Evolutionary conservation across 1,284 basidiomycete genomes (phyloP).

Genomic region (Tremellales sp.): DNA sequence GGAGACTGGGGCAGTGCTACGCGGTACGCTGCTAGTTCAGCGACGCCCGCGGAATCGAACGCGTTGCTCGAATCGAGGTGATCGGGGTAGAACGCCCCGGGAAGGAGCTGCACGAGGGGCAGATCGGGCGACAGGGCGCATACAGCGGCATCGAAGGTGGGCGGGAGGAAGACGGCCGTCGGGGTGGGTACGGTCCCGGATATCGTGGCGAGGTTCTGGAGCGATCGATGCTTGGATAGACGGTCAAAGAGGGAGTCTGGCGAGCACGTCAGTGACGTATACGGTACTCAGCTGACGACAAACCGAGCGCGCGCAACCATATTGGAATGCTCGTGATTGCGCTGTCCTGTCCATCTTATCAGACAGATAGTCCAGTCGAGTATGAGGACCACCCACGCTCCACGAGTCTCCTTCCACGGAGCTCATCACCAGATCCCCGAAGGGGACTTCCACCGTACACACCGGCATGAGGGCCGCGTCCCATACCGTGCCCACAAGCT

Average conservation of each 20-base stretch:
- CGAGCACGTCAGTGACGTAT: background rate
- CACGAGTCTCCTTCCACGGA: background rate
- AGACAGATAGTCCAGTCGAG: background rate
- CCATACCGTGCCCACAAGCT: background rate
- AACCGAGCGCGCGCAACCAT: background rate
- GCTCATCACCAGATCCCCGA: background rate
- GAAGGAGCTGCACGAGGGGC: constrained; percentile 1
- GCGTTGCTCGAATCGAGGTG: background rate
- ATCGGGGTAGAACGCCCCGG: background rate
- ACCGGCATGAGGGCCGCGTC: background rate
- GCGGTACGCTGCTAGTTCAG: background rate
- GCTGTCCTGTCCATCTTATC: background rate
- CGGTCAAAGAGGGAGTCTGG: background rate
- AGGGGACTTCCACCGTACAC: background rate
- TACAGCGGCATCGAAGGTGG: background rate
- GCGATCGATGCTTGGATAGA: background rate
- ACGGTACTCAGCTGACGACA: background rate
- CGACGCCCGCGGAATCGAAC: background rate
- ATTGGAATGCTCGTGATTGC: background rate
- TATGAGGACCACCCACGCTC: background rate
- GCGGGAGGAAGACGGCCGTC: background rate
- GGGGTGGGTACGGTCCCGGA: background rate
- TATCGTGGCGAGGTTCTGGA: background rate
- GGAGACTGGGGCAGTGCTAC: background rate
- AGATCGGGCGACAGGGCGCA: background rate